Base-by-base conservation (phyloP, 176 grass and related monocot genomes). In the Rhynchospora breviuscula region DNA sequence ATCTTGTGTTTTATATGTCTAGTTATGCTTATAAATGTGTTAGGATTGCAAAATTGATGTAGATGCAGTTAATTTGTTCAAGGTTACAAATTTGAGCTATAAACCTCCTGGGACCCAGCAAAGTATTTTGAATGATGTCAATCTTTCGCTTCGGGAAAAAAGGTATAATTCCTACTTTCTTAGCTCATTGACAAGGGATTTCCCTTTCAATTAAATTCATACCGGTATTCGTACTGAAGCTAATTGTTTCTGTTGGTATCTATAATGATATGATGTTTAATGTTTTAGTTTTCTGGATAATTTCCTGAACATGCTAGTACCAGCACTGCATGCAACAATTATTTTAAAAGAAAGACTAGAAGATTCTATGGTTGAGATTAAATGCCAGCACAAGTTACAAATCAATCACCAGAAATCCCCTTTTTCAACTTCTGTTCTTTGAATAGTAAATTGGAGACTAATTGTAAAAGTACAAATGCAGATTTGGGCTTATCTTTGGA, bases 401-500 rank as follows among this genome's bases (percentile, higher is more conserved):
- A 47, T 47, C 67, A 71, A 29, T 56, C 21, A 33, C 51, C 17
- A 2, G 13, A 33, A 77, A 56, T 77, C 54, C 23, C 72, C 56
- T 78, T 6, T 8, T 78, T 78, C 23, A 6, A 18, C 6, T 25
- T 35, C 23, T 18, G 2, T 78, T 54, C 4, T 17, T 29, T 31
- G 6, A 53, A 47, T 17, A 53, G 23, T 23, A 18, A 17, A 77
- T 53, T 77, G 29, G 47, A 53, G 51, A 33, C 48, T 57, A 5
- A 9, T 12, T 4, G 22, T 33, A 8, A 57, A 56, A 57, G 51
- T 56, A 18, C 10, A 0, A 18, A 29, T 90, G 82, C 86, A 95
- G 96, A 79, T 99, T 99, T 89, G 93, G 96, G 35, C 82, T 99
- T 77, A 93, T 99, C 80, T 99, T 95, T 90, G 96, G 96, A 77